These are phyloP conservation scores for Monilinia polystroma DNA, from an alignment of 2,329 filamentous ascomycete species.

Conservation along the genomic window DNA sequence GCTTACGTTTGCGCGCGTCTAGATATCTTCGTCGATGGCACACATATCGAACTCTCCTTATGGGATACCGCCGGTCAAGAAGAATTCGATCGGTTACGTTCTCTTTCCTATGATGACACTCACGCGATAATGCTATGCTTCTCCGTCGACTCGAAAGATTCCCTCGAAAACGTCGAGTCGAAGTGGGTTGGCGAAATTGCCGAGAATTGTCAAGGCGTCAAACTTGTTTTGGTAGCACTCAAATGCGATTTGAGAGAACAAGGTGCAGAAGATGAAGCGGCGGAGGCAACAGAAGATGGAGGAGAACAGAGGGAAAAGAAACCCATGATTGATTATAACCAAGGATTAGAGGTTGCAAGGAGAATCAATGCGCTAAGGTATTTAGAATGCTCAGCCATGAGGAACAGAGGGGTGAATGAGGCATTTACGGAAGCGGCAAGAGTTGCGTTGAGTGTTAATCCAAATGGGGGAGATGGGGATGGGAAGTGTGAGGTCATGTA, in stretches of 20 bases:
- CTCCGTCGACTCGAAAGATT: slow-evolving; percentile 93
- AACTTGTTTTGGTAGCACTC: slow-evolving; percentile 89
- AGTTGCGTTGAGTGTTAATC: slow-evolving; percentile 76
- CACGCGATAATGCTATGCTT: slow-evolving; percentile 99
- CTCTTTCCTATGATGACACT: slow-evolving; percentile 93
- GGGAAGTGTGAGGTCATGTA: slow-evolving; percentile 62
- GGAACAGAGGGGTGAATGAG: slow-evolving; percentile 96
- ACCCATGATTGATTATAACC: slow-evolving; percentile 82
- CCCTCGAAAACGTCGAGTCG: slow-evolving; percentile 95
- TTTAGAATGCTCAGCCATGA: slow-evolving; percentile 97
- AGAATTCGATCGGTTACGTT: slow-evolving; percentile 95
- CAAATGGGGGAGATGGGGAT: slow-evolving; percentile 56
- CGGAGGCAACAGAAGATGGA: slow-evolving; percentile 41
- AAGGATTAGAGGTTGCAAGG: slow-evolving; percentile 86
- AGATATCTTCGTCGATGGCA: slow-evolving; percentile 98
- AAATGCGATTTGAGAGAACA: slow-evolving; percentile 93
- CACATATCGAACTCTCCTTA: slow-evolving; percentile 93
- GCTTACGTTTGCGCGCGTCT: slow-evolving; percentile 20
- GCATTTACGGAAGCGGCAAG: slow-evolving; percentile 97
- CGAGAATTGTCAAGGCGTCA: slow-evolving; percentile 94
- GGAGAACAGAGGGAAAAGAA: slow-evolving; percentile 57
- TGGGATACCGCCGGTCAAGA: slow-evolving; percentile 99
- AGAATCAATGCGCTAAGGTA: slow-evolving; percentile 92
- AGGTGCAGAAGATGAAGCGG: slow-evolving; percentile 60
- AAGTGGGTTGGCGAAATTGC: slow-evolving; percentile 99